phyloP scores from a whole-genome alignment of 1,284 basidiomycete genomes.

The Melampsora medusae region DNA sequence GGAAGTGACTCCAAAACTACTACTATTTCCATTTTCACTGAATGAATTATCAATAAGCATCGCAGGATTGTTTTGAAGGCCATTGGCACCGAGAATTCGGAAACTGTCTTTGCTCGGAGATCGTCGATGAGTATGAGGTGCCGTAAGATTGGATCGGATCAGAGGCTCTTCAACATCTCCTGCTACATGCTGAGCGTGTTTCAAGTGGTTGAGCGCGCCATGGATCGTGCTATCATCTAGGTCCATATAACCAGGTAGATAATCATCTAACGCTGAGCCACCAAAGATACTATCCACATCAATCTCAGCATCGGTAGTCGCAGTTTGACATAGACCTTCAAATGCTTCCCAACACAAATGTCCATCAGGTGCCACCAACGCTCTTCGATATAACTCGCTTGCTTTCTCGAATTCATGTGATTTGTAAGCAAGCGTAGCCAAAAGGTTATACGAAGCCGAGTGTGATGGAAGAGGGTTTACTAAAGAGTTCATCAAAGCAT shows the following conservation, averaged over 20 bases:
- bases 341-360: slow-evolving; percentile 45
- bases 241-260: slow-evolving; percentile 34
- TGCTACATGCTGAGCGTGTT: neutral
- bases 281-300: slow-evolving; percentile 22
- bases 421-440: slow-evolving; percentile 32
- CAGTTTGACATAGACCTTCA: slow-evolving; percentile 41
- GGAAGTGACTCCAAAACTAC: slow-evolving; percentile 20
- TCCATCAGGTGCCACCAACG: slow-evolving; percentile 35
- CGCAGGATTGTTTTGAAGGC: slow-evolving; percentile 16
- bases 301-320: slow-evolving; percentile 6
- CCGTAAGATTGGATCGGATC: slow-evolving; percentile 21
- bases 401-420: slow-evolving; percentile 44
- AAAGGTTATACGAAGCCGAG: slow-evolving; percentile 18
- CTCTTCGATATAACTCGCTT: slow-evolving; percentile 25
- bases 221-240: slow-evolving; percentile 28
- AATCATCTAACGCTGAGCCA: neutral
- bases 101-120: slow-evolving; percentile 33
- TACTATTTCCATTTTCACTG: slow-evolving; percentile 35
- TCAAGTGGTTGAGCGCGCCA: slow-evolving; percentile 4
- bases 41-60: slow-evolving; percentile 34
- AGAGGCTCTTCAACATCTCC: neutral
- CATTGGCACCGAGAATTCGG: slow-evolving; percentile 34
- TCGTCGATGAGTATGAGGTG: slow-evolving; percentile 18
- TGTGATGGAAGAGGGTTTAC: slow-evolving; percentile 26
- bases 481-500: neutral